These are phyloP conservation scores for Coccomyxa sp. DNA, from an alignment of 139 green algal species.

Conservation along the genomic window DNA sequence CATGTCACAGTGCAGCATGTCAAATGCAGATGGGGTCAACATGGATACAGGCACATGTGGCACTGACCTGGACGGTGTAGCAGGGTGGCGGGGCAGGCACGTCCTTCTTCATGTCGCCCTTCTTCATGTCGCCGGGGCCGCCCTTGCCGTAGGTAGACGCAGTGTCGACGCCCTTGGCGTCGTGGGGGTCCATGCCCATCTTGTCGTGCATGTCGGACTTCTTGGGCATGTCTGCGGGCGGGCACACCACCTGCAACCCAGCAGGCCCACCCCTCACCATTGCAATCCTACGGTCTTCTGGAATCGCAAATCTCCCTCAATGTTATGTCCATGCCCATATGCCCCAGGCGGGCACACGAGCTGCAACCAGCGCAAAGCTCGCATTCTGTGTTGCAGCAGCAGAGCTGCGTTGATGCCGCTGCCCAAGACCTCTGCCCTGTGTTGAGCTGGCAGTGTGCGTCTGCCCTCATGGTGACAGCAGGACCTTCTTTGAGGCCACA, in stretches of 20 bases:
- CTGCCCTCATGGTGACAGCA: no score
- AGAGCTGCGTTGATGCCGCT: neutral
- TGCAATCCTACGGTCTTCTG: neutral
- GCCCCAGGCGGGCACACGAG: neutral
- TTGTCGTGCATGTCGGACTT: slow-evolving; percentile 3
- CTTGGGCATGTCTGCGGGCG: neutral
- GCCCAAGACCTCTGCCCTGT: neutral
- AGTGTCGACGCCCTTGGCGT: neutral
- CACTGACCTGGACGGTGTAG: neutral
- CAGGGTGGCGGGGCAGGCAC: neutral
- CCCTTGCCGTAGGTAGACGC: neutral
- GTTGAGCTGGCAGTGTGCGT: no score
- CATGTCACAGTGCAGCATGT: no score
- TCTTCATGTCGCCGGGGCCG: no score
- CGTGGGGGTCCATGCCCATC: neutral
- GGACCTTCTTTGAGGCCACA: no score
- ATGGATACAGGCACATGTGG: neutral
- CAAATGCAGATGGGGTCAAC: neutral
- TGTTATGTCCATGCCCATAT: neutral
- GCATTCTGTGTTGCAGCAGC: neutral
- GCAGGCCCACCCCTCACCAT: neutral
- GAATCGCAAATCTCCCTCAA: neutral
- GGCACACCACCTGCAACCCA: neutral
- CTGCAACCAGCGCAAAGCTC: no score
- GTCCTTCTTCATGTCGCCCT: neutral